Base-by-base conservation (phyloP, 2,329 filamentous ascomycete genomes). In the Fusarium buxicola region DNA sequence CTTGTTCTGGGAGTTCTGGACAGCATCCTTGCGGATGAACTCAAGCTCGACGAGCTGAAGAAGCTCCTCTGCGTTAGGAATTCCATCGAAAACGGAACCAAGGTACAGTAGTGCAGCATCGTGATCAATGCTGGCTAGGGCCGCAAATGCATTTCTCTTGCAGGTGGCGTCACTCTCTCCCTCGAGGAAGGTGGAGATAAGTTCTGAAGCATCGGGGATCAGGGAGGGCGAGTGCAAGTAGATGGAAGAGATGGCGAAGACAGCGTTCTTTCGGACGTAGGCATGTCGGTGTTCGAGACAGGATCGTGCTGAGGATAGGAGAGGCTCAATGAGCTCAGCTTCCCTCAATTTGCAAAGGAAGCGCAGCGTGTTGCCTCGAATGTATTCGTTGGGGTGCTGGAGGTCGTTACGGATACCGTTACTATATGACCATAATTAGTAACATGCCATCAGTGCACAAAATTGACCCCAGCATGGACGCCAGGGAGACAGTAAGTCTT, bases 371-470 rank as follows among this genome's bases (percentile, higher is more conserved):
- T 97, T 97, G 75, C 95, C 95, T 68, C 95, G 89, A 68, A 99
- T 94, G 79, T 97, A 99, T 84, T 99, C 95, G 82, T 99, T 98
- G 55, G 95, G 89, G 72, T 97, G 94, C 76, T 98, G 94, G 60
- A 99, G 84, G 75, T 99, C 95, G 78, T 98, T 97, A 74, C 94
- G 90, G 74, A 99, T 98, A 67, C 95, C 95, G 79, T 99, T 99
- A 80, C 94, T 97, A 72, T 49, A 11, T 15, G 5, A n/a, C 38
- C 8, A 50, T 24, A 32, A 46, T 69, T 31, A 69, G 61, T 24
- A 38, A 43, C 28, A 38, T 25, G 35, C 24, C 34, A 45, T 31
- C 32, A 21, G 46, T 31, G 35, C 36, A 49, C 40, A 11, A 41
- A 39, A 32, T 24, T 4, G 31, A 10, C 25, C 31, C 27, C 13